Percentiles rank a stretch among this genome's conserved stretches.
Conservation (phyloP, 495 filamentous ascomycete genomes). For the Aspergillus saccharolyticus region DNA sequence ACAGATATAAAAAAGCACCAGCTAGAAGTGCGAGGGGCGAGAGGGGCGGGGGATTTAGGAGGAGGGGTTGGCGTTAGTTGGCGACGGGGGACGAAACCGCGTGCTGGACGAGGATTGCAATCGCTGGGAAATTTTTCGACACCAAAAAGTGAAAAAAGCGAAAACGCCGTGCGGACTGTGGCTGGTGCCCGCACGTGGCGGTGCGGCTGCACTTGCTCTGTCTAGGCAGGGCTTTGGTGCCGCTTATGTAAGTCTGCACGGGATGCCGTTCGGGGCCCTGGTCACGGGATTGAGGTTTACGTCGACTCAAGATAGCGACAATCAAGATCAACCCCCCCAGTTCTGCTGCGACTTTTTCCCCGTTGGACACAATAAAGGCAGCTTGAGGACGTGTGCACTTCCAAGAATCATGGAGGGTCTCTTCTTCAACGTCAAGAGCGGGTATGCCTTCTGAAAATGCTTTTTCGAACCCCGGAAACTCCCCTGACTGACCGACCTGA, state of each 20-base stretch:
- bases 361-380: not conserved
- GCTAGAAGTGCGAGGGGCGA: conserved; percentile 14
- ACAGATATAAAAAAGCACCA: conserved; percentile 8
- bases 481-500: no score
- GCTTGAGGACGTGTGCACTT: conserved; percentile 10
- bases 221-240: not conserved
- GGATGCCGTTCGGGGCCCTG: not conserved
- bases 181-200: conserved; percentile 16
- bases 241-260: conserved; percentile 17
- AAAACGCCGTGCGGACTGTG: conserved; percentile 18
- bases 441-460: conserved; percentile 47
- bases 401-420: conserved; percentile 77
- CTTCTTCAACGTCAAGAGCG: conserved; percentile 92
- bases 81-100: conserved; percentile 22
- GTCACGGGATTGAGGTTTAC: not conserved
- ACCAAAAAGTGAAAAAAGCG: conserved; percentile 22
- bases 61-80: conserved; percentile 11
- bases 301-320: not conserved
- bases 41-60: conserved; percentile 10
- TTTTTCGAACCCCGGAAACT: no score
- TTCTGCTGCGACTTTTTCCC: not conserved
- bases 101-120: conserved; percentile 18
- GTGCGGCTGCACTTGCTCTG: conserved; percentile 5
- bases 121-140: conserved; percentile 25
- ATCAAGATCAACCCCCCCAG: not conserved